Conservation (phyloP, 371 early-diverging fungal species). For the Mortierella sp. region DNA sequence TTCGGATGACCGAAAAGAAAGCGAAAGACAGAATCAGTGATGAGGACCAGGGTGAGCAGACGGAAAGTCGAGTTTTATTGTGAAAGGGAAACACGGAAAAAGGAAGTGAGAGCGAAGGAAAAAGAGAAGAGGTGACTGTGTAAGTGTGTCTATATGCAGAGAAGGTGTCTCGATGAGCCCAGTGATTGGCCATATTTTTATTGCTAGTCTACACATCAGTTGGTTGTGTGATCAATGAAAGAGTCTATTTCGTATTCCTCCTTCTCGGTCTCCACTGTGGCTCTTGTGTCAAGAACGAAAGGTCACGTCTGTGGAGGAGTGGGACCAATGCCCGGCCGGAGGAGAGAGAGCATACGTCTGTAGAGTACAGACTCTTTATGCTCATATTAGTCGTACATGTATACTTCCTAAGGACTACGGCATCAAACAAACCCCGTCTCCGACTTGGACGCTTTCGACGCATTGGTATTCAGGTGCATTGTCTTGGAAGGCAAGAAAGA, state of each 20-base stretch:
- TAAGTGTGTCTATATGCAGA: neutral
- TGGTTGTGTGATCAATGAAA: neutral
- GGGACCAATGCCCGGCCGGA: too few relatives aligned
- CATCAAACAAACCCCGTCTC: too few relatives aligned
- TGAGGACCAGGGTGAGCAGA: neutral
- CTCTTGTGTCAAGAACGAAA: too few relatives aligned
- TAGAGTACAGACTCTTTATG: too few relatives aligned
- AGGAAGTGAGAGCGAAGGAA: neutral
- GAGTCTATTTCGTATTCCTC: neutral
- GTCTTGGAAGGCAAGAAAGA: too few relatives aligned
- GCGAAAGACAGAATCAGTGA: neutral
- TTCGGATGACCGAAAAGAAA: neutral
- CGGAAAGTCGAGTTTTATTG: neutral
- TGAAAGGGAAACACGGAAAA: too few relatives aligned
- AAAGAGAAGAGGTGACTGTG: neutral
- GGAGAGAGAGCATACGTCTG: too few relatives aligned
- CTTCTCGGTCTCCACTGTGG: neutral
- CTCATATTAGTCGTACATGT: too few relatives aligned
- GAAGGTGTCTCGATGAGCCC: slow-evolving; percentile 1
- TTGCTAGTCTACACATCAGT: neutral
- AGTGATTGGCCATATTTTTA: slow-evolving; percentile 8
- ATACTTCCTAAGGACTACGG: too few relatives aligned
- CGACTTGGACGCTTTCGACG: too few relatives aligned
- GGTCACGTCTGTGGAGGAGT: too few relatives aligned
- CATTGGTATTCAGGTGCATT: too few relatives aligned